Base-by-base conservation (phyloP, 768 basidiomycete genomes). In the Mycena galericulata region DNA sequence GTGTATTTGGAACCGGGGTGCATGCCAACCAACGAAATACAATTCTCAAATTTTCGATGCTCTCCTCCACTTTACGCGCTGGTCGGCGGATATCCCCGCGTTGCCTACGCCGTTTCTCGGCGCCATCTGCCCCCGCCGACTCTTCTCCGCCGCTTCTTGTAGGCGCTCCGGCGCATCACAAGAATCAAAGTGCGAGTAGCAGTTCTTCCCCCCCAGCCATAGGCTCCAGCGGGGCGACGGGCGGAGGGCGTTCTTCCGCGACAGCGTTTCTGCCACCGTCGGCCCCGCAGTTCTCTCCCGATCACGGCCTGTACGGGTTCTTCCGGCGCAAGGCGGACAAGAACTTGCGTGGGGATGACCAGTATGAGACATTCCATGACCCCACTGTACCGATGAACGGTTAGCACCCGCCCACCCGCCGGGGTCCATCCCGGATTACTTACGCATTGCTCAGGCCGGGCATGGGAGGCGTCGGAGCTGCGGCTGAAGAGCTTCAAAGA, bases 401-500 rank as follows among this genome's bases (percentile, higher is more conserved):
- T 67, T 30, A 49, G 67, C 47, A n/a, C 20, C 22, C 34, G 20
- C 27, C 50, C 40, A 17, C 24, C 36, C 30, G 20, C 17, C 17
- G 30, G n/a, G n/a, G n/a, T 14, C 18, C 40, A 85, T 6, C 84
- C 83, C 59, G 68, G 74, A 82, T 46, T 15, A 20, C 24, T 38
- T 24, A 32, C 50, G 54, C 27, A 47, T 24, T 40, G 47, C 30
- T 34, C 65, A 97, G 97, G 96, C 43, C 89, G 97, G 58, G 84
- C 93, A 27, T 99, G 97, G 97, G 86, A 82, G 59, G 91, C 96
- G 9, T 84, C 88, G 12, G 98, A 99, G 75, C 85, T 99, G 50
- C 87, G 98, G 40, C 84, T 91, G 59, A 98, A 98, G 80, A 93
- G 90, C 70, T 99, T 99, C 84, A 87, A 89, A 67, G 97, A 99